Evolutionary conservation across 805 yeast species (phyloP), one percentile per base, ranked within the genome.

Genomic region (Wickerhamomyces subpelliculosus): DNA sequence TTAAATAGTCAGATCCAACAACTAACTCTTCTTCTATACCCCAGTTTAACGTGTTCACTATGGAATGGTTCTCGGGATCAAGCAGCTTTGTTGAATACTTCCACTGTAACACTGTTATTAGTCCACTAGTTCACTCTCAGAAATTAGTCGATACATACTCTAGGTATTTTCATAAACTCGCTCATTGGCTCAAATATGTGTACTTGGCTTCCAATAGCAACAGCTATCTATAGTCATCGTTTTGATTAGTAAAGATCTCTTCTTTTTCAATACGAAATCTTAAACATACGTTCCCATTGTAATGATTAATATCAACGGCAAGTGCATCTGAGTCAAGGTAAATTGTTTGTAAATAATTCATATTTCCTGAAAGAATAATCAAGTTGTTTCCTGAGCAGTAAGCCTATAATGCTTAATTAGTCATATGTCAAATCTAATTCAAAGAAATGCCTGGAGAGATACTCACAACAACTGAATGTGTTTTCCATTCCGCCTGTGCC

Each of bases 351-450:
- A 88, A 60, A 43, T 81, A 62, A 19, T 62, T 58, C 41, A 69
- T 63, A 34, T 70, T 64, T 42, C 73, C 70, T 8, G 81, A 67
- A 3, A 80, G 55, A 5, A 84, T 70, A 25, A 90, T 83, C 47
- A 90, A 65, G 55, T 86, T 87, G 61, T 87, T 87, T 1, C 96
- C 97, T 1, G 96, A 85, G 41, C 88, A 84, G 56, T 90, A 90
- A 2, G 78, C 78, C 61, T 61, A 13, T 9, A 38, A 17, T n/a
- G 32, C 26, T 17, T 21, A 19, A 24, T 28, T 23, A 22, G 31
- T 8, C 22, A 27, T 21, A 24, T 13, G 14, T 11, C 17, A 19
- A 31, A 24, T 24, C 4, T 39, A 12, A 16, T 3, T 11, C 25
- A 16, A 18, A 21, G 23, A 9, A 19, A 32, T 7, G 5, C 2